Evolutionary conservation across 257 asterid species (phyloP), one percentile per base, ranked within the genome.

Genomic region (Gentiana macrophylla): DNA sequence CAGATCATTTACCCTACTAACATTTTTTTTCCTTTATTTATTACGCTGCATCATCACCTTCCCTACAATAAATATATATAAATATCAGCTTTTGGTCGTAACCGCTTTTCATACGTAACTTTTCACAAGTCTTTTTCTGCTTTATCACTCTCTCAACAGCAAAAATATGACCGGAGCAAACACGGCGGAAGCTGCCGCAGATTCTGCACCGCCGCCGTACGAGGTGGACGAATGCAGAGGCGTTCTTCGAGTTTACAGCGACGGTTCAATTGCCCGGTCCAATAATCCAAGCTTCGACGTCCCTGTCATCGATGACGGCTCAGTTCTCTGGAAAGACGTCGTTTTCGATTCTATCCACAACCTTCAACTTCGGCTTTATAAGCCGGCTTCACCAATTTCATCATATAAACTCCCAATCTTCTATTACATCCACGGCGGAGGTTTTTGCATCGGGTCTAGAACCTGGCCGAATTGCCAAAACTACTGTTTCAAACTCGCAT

Each of bases 151-250:
- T 12, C n/a, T 3, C 3, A 13, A 15, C 5, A 4, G 12, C 4
- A 51, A 33, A 52, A 34, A 3, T 0, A 43, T 56, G 61, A 11
- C 41, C 10, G 50, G 45, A 8, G 3, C 33, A 9, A 56, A 37
- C 43, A 56, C 32, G 3, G 50, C 49, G 0, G 61, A 37, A 1
- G 47, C 35, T 35, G 48, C 50, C 3, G 38, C 64, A 8, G 24
- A 24, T 24, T 2, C 55, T 1, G 33, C 71, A 4, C 51, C 61
- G 3, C 68, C 67, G 6, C 79, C 75, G 10, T 56, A 53, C 7
- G 90, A 77, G 74, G 89, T 82, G 62, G 95, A 85, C 1, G 83
- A 85, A n/a, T 85, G 95, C 63, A 79, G 83, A 1, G 94, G 91
- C 2, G 84, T 81, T 51, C 86, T 83, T 49, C 61, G 79, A 12